These are phyloP conservation scores for Trichoderma sp. DNA, from an alignment of 2,329 filamentous ascomycete species.

Conservation along the genomic window DNA sequence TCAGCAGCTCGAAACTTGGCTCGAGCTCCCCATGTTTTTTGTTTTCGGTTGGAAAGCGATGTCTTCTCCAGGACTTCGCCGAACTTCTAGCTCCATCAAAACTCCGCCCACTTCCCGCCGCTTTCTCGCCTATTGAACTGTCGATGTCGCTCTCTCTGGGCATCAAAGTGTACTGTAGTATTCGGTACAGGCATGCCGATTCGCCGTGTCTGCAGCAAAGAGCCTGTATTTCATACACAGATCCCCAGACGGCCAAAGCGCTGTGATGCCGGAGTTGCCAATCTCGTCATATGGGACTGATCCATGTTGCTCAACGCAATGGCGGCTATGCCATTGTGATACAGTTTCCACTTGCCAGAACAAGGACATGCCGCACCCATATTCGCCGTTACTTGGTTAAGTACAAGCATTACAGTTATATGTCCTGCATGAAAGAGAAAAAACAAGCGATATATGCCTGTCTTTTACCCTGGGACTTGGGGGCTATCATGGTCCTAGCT, in stretches of 20 bases:
- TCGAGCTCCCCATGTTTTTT: neutral
- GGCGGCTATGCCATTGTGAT: neutral
- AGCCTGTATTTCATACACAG: neutral
- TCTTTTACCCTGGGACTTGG: neutral
- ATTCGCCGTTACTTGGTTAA: neutral
- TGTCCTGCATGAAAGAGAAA: neutral
- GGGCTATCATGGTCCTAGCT: neutral
- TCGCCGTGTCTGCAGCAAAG: neutral
- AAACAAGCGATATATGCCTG: neutral
- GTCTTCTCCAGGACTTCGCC: constrained; percentile 4
- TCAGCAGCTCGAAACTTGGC: neutral
- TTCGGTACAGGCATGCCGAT: neutral
- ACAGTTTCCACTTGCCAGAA: neutral
- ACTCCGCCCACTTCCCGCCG: constrained; percentile 6
- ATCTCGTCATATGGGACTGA: neutral
- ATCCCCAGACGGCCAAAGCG: constrained; percentile 11
- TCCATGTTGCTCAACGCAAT: neutral
- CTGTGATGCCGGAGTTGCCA: neutral
- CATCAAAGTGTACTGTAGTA: neutral
- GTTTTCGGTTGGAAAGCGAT: neutral
- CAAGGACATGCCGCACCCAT: neutral
- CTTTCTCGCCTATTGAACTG: neutral
- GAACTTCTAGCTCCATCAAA: constrained; percentile 5
- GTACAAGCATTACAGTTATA: neutral
- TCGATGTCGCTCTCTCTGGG: neutral